A percentile compares a stretch with the other conserved stretches of the same genome.
Evolutionary conservation across 2,329 filamentous ascomycete species (phyloP).

Genomic region (Neofusicoccum cordaticola): DNA sequence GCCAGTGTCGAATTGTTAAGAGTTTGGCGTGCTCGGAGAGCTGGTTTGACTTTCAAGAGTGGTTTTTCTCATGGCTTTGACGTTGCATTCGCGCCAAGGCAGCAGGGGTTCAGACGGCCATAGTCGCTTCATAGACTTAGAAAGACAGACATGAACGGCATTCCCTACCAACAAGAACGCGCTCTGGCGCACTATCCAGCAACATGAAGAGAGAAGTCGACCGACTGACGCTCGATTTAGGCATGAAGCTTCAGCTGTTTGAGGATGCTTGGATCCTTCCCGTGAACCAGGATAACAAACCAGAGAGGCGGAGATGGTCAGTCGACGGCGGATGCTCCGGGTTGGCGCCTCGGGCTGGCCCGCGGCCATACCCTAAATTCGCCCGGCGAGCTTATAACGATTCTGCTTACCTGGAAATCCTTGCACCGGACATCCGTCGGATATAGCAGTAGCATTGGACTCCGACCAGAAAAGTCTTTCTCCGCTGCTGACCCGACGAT

Average conservation of each 20-base stretch:
- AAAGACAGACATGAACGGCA: neutral
- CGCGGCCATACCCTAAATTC: neutral
- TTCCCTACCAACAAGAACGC: neutral
- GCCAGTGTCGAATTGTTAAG: neutral
- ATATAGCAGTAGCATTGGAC: neutral
- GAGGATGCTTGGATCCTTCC: neutral
- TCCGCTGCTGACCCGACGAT: neutral
- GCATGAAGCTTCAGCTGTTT: no score
- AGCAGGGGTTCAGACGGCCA: neutral
- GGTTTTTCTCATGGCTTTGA: neutral
- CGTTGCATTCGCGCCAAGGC: neutral
- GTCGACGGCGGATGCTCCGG: neutral
- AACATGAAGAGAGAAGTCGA: no score
- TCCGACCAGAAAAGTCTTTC: neutral
- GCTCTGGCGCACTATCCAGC: no score
- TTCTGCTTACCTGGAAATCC: neutral
- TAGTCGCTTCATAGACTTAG: neutral
- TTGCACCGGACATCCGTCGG: neutral
- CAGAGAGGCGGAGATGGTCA: neutral
- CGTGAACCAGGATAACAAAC: neutral
- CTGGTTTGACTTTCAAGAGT: neutral
- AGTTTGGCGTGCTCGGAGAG: neutral
- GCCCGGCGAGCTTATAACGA: neutral
- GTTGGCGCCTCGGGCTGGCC: neutral
- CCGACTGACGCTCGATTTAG: no score